These are phyloP conservation scores for Camillea tinctor DNA, from an alignment of 2,329 filamentous ascomycete genomes.

Conservation along the genomic window DNA sequence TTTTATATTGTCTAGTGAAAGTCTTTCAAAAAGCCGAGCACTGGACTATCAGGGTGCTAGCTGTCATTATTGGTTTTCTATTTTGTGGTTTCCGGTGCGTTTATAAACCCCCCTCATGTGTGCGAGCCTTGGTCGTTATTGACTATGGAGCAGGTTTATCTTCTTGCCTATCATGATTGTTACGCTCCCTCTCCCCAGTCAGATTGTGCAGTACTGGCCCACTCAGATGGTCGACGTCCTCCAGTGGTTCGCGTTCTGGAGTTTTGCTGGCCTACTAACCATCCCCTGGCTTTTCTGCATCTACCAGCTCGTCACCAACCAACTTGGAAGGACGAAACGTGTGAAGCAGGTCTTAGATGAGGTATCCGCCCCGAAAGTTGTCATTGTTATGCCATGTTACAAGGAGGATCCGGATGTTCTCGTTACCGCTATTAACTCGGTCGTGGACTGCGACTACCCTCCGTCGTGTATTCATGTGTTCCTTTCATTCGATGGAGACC, in stretches of 20 bases:
- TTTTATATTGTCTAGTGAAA: slow-evolving; percentile 86
- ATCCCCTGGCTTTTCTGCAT: slow-evolving; percentile 92
- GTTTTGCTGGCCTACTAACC: slow-evolving; percentile 80
- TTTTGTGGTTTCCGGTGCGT: slow-evolving; percentile 75
- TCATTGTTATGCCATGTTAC: slow-evolving; percentile 96
- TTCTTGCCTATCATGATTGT: slow-evolving; percentile 95
- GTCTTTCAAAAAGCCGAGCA: slow-evolving; percentile 88
- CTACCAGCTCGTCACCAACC: slow-evolving; percentile 85
- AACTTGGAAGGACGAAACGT: slow-evolving; percentile 75
- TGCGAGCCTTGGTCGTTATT: slow-evolving; percentile 5
- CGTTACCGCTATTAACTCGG: slow-evolving; percentile 82
- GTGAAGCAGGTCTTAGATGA: slow-evolving; percentile 86
- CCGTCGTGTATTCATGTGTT: slow-evolving; percentile 91
- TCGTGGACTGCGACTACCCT: slow-evolving; percentile 92
- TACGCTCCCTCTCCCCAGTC: slow-evolving; percentile 77
- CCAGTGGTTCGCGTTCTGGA: slow-evolving; percentile 96
- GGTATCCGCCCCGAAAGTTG: slow-evolving; percentile 83
- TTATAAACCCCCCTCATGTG: neutral
- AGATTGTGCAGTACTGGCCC: slow-evolving; percentile 73
- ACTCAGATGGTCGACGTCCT: slow-evolving; percentile 64
- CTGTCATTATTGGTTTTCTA: slow-evolving; percentile 69
- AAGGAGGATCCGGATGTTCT: slow-evolving; percentile 84
- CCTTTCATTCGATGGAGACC: slow-evolving; percentile 88
- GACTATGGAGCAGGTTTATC: slow-evolving; percentile 56
- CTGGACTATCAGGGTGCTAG: slow-evolving; percentile 76